Evolutionary conservation across 306 rosid species (phyloP).

Genomic region (Canavalia ensiformis): DNA sequence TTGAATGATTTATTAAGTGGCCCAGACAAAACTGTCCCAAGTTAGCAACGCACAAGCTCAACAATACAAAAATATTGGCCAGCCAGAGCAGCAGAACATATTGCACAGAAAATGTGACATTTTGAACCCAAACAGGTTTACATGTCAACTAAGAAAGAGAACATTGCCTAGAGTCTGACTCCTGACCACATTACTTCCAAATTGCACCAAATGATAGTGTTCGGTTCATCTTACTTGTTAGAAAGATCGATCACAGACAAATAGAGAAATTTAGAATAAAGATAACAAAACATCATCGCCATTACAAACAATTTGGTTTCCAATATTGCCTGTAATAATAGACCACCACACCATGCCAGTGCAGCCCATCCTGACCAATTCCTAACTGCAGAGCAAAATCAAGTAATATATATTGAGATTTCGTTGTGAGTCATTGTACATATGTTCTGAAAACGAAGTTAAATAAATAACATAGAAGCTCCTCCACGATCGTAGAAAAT

Average conservation of each 20-base stretch:
- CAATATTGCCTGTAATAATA: constrained; percentile 27
- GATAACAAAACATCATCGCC: constrained; percentile 2
- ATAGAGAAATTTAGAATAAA: constrained; percentile 25
- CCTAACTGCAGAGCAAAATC: constrained; percentile 39
- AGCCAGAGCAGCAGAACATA: too few species aligned
- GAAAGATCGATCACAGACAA: not conserved
- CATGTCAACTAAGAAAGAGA: too few species aligned
- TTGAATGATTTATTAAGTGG: too few species aligned
- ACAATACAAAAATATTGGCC: too few species aligned
- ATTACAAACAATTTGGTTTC: constrained; percentile 33
- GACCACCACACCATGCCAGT: constrained; percentile 41
- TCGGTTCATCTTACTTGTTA: not conserved
- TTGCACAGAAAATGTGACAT: too few species aligned
- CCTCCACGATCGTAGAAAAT: constrained; percentile 8
- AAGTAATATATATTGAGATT: constrained; percentile 33
- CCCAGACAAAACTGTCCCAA: too few species aligned
- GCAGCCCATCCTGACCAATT: constrained; percentile 40
- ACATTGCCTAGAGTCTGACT: too few species aligned
- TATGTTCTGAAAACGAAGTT: not conserved
- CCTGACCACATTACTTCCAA: too few species aligned
- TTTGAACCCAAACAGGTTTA: too few species aligned
- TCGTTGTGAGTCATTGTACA: not conserved
- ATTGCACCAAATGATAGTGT: not conserved
- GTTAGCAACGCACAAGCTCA: too few species aligned
- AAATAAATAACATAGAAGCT: constrained; percentile 1